phyloP scores from a whole-genome alignment of 306 rosid genomes.

The Abrus precatorius region DNA sequence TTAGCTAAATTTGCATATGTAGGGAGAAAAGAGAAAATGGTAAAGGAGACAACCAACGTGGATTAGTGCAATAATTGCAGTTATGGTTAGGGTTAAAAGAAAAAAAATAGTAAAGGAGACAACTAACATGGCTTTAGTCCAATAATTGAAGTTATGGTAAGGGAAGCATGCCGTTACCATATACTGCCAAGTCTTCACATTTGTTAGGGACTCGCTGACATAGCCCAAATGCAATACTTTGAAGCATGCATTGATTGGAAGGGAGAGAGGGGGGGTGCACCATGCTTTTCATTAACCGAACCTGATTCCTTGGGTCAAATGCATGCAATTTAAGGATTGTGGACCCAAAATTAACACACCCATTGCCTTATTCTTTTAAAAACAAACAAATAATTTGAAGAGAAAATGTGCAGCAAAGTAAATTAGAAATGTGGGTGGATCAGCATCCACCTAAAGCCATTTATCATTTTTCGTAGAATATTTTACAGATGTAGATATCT shows the following conservation, averaged over 20 bases:
- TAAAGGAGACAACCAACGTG: slow-evolving; percentile 41
- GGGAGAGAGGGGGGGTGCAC: slow-evolving; percentile 27
- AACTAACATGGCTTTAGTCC: slow-evolving; percentile 45
- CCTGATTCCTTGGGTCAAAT: slow-evolving; percentile 54
- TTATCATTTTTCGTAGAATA: slow-evolving; percentile 49
- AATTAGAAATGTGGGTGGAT: slow-evolving; percentile 53
- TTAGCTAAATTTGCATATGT: slow-evolving; percentile 29
- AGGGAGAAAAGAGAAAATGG: neutral
- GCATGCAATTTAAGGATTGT: slow-evolving; percentile 48
- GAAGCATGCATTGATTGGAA: neutral
- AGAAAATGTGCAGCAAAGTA: slow-evolving; percentile 34
- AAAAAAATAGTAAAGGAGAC: slow-evolving; percentile 37
- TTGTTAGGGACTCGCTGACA: slow-evolving; percentile 31
- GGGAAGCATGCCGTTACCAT: slow-evolving; percentile 45
- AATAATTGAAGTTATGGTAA: slow-evolving; percentile 48
- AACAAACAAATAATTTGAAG: slow-evolving; percentile 11
- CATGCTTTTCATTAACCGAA: slow-evolving; percentile 38
- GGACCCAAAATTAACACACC: slow-evolving; percentile 48
- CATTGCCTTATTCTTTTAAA: neutral
- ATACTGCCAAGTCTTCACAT: slow-evolving; percentile 36
- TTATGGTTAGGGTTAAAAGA: slow-evolving; percentile 13
- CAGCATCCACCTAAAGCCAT: slow-evolving; percentile 61
- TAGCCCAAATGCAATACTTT: slow-evolving; percentile 35
- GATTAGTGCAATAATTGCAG: slow-evolving; percentile 34
- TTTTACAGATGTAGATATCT: slow-evolving; percentile 48